Conservation (phyloP, 176 grass and related monocot genomes). For the Aechmea fasciata region DNA sequence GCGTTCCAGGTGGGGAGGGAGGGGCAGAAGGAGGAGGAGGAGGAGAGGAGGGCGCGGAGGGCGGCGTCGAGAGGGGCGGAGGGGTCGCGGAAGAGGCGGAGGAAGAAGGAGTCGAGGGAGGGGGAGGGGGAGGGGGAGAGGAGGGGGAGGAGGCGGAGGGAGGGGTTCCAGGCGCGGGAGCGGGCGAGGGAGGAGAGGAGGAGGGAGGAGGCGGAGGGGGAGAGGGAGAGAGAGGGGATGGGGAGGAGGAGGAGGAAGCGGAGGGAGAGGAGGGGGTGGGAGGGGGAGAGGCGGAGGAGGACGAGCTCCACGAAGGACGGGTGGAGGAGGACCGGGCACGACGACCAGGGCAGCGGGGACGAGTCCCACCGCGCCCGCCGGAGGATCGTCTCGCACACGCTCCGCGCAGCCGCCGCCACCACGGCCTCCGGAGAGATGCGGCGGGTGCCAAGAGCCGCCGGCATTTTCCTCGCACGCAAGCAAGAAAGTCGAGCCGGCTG, state of each 20-base stretch:
- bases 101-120: conserved; percentile 28
- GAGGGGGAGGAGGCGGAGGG: conserved; percentile 18
- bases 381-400: not conserved
- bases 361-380: conserved; percentile 10
- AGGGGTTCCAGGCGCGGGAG: conserved; percentile 1
- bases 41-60: conserved; percentile 22
- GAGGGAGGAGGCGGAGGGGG: conserved; percentile 1
- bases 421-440: not conserved
- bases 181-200: not conserved
- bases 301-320: conserved; percentile 35
- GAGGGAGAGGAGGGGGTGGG: conserved; percentile 27
- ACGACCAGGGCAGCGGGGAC: not conserved
- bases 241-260: conserved; percentile 43
- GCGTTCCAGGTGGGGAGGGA: conserved; percentile 33
- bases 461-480: not conserved
- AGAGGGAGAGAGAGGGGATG: not conserved
- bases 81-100: conserved; percentile 18
- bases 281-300: conserved; percentile 32
- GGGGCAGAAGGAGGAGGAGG: conserved; percentile 30
- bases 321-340: conserved; percentile 35
- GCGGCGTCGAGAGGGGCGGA: conserved; percentile 22
- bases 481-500: too few species aligned
- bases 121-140: conserved; percentile 12
- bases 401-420: not conserved
- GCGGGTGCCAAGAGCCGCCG: not conserved